Evolutionary conservation across 805 yeast genomes (phyloP), one percentile per base, ranked within the genome.

Genomic region (Wickerhamiella domercqiae): DNA sequence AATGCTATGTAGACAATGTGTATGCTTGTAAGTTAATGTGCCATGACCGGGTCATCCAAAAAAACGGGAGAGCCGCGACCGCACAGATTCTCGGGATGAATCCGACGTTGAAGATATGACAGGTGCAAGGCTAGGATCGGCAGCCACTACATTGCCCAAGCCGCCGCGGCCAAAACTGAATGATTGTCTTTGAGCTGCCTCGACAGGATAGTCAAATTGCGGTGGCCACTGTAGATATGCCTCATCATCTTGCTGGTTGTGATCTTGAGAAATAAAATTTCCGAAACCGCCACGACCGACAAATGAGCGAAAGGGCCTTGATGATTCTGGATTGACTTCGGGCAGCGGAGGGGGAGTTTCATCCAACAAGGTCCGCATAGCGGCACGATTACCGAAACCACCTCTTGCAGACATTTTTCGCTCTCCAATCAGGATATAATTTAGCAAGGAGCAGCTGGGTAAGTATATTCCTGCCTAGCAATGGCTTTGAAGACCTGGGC

Each of bases 1-100:
- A 25, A 32, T 31, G 15, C 31, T 29, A 15, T 21, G n/a, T n/a
- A n/a, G n/a, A n/a, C n/a, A n/a, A 42, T 41, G 49, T 28, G n/a
- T 28, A n/a, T 17, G 30, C 17, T 28, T 17, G 26, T 22, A 22
- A 28, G n/a, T n/a, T n/a, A n/a, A n/a, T n/a, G n/a, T n/a, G n/a
- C n/a, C n/a, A n/a, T n/a, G n/a, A n/a, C n/a, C n/a, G n/a, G n/a
- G n/a, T n/a, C n/a, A n/a, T 16, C 21, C n/a, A n/a, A n/a, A n/a
- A n/a, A n/a, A n/a, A n/a, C n/a, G n/a, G n/a, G n/a, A n/a, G n/a
- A n/a, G n/a, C n/a, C n/a, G n/a, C n/a, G n/a, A n/a, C n/a, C n/a
- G n/a, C n/a, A n/a, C n/a, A n/a, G n/a, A n/a, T n/a, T n/a, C n/a
- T n/a, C n/a, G n/a, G n/a, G n/a, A n/a, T n/a, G n/a, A n/a, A n/a